Conservation (phyloP, 2,329 filamentous ascomycete genomes). For the Penicillium sclerotigenum region DNA sequence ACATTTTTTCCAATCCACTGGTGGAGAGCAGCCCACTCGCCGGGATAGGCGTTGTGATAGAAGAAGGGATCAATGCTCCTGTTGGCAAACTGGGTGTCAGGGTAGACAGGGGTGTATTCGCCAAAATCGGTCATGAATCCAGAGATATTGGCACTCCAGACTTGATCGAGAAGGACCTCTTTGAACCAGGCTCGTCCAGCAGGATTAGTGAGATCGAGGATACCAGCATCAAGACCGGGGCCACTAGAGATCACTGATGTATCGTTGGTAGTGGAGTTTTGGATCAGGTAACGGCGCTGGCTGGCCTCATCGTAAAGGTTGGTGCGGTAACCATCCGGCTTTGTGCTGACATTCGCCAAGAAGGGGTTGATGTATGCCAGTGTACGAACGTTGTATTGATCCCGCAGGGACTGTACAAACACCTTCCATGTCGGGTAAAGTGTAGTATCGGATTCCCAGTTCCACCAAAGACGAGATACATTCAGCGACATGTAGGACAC, state of each 20-base stretch:
- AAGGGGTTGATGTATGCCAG: constrained; percentile 36
- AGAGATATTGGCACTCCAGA: constrained; percentile 36
- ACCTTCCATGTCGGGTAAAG: constrained; percentile 37
- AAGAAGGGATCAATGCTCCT: constrained; percentile 28
- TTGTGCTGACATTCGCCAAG: constrained; percentile 36
- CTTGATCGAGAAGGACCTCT: constrained; percentile 32
- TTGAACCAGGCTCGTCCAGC: constrained; percentile 33
- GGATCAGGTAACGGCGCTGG: constrained; percentile 30
- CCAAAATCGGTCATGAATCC: constrained; percentile 40
- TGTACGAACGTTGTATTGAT: constrained; percentile 32
- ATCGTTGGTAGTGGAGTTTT: constrained; percentile 34
- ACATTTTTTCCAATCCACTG: constrained; percentile 29
- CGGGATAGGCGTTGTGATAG: constrained; percentile 38
- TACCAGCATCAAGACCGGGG: constrained; percentile 36
- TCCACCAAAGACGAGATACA: constrained; percentile 41
- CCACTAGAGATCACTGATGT: constrained; percentile 37
- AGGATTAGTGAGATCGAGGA: constrained; percentile 38
- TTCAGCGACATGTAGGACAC: constrained; percentile 33
- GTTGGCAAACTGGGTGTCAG: constrained; percentile 27
- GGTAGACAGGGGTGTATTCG: constrained; percentile 34
- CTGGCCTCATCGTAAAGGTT: constrained; percentile 35
- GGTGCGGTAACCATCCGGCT: constrained; percentile 30
- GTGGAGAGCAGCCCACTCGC: constrained; percentile 34
- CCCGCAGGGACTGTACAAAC: constrained; percentile 34
- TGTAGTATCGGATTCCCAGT: constrained; percentile 37